These are phyloP conservation scores for Alternaria conjuncta DNA, from an alignment of 2,329 filamentous ascomycete species.

Conservation along the genomic window DNA sequence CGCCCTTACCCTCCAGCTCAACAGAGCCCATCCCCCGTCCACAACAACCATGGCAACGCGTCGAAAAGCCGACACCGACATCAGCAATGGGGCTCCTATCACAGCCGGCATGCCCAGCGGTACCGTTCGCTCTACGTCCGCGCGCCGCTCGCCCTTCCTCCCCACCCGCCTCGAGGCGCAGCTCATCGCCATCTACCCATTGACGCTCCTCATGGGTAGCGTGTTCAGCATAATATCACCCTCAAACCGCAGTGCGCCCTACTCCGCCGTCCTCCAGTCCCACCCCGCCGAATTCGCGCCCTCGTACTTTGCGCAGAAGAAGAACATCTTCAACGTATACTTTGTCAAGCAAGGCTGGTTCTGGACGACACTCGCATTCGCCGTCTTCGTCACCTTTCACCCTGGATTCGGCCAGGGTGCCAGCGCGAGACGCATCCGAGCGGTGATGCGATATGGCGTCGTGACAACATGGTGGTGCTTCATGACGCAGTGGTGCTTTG, in stretches of 20 bases:
- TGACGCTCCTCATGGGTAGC: conserved; percentile 79
- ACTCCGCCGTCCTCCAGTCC: conserved; percentile 68
- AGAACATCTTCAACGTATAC: conserved; percentile 87
- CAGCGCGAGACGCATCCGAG: conserved; percentile 59
- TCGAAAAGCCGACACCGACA: conserved; percentile 36
- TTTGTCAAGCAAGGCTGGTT: conserved; percentile 97
- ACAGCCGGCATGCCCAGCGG: conserved; percentile 33
- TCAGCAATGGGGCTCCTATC: conserved; percentile 19
- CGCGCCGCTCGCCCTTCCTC: conserved; percentile 63
- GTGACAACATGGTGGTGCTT: conserved; percentile 82
- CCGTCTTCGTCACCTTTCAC: conserved; percentile 72
- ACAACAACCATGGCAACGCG: conserved; percentile 37
- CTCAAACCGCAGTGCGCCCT: conserved; percentile 65
- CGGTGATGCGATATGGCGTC: conserved; percentile 70
- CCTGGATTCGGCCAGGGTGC: conserved; percentile 59
- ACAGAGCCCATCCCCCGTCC: not conserved
- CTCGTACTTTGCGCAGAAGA: conserved; percentile 91
- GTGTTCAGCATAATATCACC: conserved; percentile 82
- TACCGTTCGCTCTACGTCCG: conserved; percentile 30
- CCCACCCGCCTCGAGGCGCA: conserved; percentile 72
- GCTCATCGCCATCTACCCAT: conserved; percentile 74
- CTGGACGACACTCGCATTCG: conserved; percentile 82
- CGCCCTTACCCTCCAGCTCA: conserved; percentile 1
- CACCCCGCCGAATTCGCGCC: conserved; percentile 67
- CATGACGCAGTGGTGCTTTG: conserved; percentile 97